Conservation (phyloP, 352 stramenopile species). For the Aphanomyces astaci region DNA sequence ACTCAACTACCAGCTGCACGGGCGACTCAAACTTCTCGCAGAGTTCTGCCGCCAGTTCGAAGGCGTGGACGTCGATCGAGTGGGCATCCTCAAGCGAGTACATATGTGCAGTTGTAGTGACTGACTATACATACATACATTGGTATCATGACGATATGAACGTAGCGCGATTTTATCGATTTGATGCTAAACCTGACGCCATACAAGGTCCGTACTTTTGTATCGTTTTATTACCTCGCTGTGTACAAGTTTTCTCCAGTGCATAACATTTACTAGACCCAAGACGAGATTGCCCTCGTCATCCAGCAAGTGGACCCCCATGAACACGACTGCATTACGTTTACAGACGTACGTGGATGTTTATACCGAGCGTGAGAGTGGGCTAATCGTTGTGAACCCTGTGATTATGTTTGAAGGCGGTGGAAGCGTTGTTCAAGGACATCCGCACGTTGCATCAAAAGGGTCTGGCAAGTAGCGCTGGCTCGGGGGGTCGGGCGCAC, state of each 20-base stretch:
- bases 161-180: constrained; percentile 7
- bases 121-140: too few relatives aligned
- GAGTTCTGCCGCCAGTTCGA: constrained; percentile 19
- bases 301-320: constrained; percentile 54
- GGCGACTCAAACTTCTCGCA: constrained; percentile 2
- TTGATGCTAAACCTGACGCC: constrained; percentile 5
- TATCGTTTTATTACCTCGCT: too few relatives aligned
- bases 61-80: constrained; percentile 5
- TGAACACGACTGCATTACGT: constrained; percentile 65
- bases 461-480: neutral
- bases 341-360: constrained; percentile 57
- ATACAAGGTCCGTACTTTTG: neutral
- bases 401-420: constrained; percentile 25
- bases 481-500: neutral
- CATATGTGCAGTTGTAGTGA: too few relatives aligned
- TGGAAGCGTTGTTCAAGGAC: constrained; percentile 28
- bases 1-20: constrained; percentile 22
- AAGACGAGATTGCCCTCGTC: constrained; percentile 36
- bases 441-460: constrained; percentile 20
- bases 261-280: too few relatives aligned
- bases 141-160: neutral
- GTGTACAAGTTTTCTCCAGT: too few relatives aligned
- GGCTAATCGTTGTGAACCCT: too few relatives aligned
- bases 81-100: constrained; percentile 18
- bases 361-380: too few relatives aligned